A percentile compares a stretch with the other conserved stretches of the same genome.
These are phyloP conservation scores for Didymella pomorum DNA, from an alignment of 2,329 filamentous ascomycete species.

Conservation along the genomic window DNA sequence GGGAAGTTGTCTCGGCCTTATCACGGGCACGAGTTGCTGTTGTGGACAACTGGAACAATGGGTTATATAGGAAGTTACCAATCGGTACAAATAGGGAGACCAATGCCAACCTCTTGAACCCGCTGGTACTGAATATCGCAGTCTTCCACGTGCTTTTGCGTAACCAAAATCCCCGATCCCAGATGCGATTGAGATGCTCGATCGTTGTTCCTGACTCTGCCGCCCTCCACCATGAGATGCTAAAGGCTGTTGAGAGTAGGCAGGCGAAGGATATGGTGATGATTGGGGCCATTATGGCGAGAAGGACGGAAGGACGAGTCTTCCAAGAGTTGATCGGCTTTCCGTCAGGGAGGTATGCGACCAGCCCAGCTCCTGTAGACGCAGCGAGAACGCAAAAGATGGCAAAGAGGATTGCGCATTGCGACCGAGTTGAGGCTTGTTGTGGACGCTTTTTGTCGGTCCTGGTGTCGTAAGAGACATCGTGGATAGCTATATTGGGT, in stretches of 20 bases:
- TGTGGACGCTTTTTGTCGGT: background rate
- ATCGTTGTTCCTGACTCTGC: constrained; percentile 8
- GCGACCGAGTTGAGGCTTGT: background rate
- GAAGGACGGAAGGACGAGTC: constrained; percentile 4
- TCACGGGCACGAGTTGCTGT: constrained; percentile 5
- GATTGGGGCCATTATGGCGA: constrained; percentile 7
- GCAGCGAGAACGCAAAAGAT: constrained; percentile 6
- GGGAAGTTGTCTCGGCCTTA: background rate
- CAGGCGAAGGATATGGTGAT: constrained; percentile 2
- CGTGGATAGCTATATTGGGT: background rate
- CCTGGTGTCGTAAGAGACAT: background rate
- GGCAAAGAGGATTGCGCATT: constrained; percentile 6
- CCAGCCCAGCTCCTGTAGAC: constrained; percentile 2
- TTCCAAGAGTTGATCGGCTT: constrained; percentile 10
- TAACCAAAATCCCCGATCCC: constrained; percentile 9
- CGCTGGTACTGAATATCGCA: constrained; percentile 6
- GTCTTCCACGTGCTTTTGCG: constrained; percentile 7
- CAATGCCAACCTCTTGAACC: constrained; percentile 6
- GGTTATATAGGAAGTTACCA: constrained; percentile 12
- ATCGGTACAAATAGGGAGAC: constrained; percentile 1
- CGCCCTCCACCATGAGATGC: constrained; percentile 10
- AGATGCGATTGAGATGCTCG: constrained; percentile 13
- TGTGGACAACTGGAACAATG: constrained; percentile 8
- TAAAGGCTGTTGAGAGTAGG: constrained; percentile 7
- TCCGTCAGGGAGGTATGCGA: constrained; percentile 6